A percentile compares a stretch with the other conserved stretches of the same genome.
Evolutionary conservation across 176 grass and related monocot genomes (phyloP).

Genomic region (Hordeum vulgare): MorexV3_pseudomolecules_assembly NC_058519.1:91256009-91256508

Average conservation of each 20-base stretch:
- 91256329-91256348: neutral
- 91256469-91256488: neutral
- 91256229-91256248: neutral
- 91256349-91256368: neutral
- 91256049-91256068: neutral
- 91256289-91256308: neutral
- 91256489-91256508: neutral
- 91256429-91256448: neutral
- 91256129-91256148: neutral
- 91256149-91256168: neutral
- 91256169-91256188: neutral
- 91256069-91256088: neutral
- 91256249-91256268: neutral
- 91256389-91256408: neutral
- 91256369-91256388: neutral
- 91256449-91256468: neutral
- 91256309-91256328: neutral
- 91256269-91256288: neutral
- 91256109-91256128: neutral
- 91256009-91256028: neutral
- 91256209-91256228: neutral
- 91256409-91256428: neutral
- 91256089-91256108: neutral
- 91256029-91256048: neutral
- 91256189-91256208: neutral